A percentile compares a stretch with the other conserved stretches of the same genome.
phyloP scores from a whole-genome alignment of 164 flowering plant genomes.

The Nymphaea thermarum region DNA sequence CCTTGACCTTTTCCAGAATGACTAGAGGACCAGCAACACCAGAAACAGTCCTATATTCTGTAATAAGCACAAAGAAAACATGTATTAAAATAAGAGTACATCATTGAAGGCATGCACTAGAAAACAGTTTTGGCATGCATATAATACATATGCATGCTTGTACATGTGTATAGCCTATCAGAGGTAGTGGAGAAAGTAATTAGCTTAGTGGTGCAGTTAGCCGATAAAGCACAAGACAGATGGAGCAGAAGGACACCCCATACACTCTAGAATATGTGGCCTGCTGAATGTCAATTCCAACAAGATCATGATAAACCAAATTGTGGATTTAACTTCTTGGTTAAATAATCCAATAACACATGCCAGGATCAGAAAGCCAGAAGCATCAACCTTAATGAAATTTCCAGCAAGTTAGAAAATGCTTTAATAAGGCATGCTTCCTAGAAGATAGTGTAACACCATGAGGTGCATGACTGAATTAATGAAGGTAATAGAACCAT shows the following conservation, averaged over 20 bases:
- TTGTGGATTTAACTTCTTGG: too few relatives aligned
- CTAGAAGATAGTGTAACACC: background rate
- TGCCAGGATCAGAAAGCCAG: background rate
- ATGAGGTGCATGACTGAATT: background rate
- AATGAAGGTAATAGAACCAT: too few relatives aligned
- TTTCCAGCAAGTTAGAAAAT: background rate
- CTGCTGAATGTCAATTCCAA: background rate
- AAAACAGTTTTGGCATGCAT: too few relatives aligned
- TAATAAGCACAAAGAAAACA: conserved; percentile 2
- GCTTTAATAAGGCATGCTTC: background rate
- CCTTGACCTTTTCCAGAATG: conserved; percentile 97
- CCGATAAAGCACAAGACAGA: too few relatives aligned
- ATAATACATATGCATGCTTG: too few relatives aligned
- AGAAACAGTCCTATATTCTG: conserved; percentile 97
- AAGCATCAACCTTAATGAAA: background rate
- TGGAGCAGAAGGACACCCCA: background rate
- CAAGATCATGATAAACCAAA: background rate
- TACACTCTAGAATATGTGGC: background rate
- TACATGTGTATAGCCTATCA: too few relatives aligned
- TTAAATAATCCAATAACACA: background rate
- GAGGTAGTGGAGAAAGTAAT: too few relatives aligned
- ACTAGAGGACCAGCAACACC: conserved; percentile 98
- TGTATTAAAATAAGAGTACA: too few relatives aligned
- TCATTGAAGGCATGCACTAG: too few relatives aligned
- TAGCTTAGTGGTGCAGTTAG: too few relatives aligned